These are phyloP conservation scores for Mycena sp. DNA, from an alignment of 1,284 basidiomycete species.

Conservation along the genomic window DNA sequence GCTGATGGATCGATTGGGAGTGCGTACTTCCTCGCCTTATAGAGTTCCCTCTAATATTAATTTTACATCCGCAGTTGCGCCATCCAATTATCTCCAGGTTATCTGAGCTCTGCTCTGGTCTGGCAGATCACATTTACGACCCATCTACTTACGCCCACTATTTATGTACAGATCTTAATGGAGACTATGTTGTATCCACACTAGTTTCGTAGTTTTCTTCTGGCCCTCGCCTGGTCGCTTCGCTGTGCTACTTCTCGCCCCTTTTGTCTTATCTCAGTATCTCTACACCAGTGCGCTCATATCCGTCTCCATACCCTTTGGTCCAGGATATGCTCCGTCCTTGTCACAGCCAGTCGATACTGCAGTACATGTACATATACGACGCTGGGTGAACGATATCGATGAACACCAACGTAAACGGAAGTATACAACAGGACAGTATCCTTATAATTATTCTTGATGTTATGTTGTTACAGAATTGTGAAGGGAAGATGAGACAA, in stretches of 20 bases:
- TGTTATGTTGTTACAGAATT: no score
- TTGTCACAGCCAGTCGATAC: conserved; percentile 4
- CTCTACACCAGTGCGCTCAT: conserved; percentile 15
- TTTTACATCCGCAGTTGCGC: conserved; percentile 63
- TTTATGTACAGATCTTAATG: conserved; percentile 30
- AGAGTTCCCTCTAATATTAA: conserved; percentile 5
- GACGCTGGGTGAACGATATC: no score
- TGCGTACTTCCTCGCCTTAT: conserved; percentile 49
- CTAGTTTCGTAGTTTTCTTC: conserved; percentile 21
- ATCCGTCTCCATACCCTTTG: background rate
- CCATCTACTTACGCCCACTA: conserved; percentile 37
- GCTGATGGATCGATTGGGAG: conserved; percentile 85
- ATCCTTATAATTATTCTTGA: no score
- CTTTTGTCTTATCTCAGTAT: conserved; percentile 12
- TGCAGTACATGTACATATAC: no score
- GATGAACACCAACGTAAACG: no score
- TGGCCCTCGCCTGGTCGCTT: conserved; percentile 3
- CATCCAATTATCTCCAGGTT: conserved; percentile 84
- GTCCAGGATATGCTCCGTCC: conserved; percentile 3
- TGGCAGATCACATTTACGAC: conserved; percentile 26
- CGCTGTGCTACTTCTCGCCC: conserved; percentile 9
- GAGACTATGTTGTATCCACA: conserved; percentile 29
- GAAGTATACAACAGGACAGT: no score
- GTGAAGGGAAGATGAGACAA: background rate
- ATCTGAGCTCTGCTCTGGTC: conserved; percentile 47